Evolutionary conservation across 805 yeast species (phyloP), one percentile per base, ranked within the genome.

Genomic region (Diddensiella transvaalensis): DNA sequence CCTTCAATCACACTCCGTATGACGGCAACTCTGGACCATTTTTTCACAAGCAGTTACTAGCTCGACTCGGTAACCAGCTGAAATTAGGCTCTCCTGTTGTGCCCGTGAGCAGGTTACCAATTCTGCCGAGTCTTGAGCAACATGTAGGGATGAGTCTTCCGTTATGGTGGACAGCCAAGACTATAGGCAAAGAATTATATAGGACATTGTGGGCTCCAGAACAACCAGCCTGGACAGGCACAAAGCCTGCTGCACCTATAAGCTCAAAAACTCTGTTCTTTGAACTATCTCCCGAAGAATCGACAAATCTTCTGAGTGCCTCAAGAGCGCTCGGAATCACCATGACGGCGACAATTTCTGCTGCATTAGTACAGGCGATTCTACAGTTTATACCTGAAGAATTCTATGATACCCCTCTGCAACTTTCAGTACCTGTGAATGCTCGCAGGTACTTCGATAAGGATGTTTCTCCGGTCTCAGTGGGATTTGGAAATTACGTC

Each of bases 11-110:
- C 33, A 40, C 56, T 1, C 35, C 46, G 3, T 51, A 44, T 36
- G 63, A 59, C 32, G 63, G 62, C 33, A 52, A 48, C 44, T 50
- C 57, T 3, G 61, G 63, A 0, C 45, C 51, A n/a, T 22, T 42
- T 23, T 56, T 57, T 40, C 61, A 57, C 36, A 13, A 32, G 15
- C 24, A 38, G 13, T 43, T 56, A 33, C 26, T 46, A 10, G 23
- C 23, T 4, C 37, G 37, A 18, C 38, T 48, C 35, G 52, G 21
- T 22, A 40, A 6, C 24, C n/a, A 8, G 4, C 6, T 11, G 4
- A 36, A 17, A 11, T 22, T 15, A 3, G 24, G 13, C 22, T 26
- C 10, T 11, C 30, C 39, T 3, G 33, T 29, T 2, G 49, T 44
- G 3, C 19, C 33, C n/a, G 23, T 42, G 6, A 21, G 49, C 6